Percentiles rank a stretch among this genome's conserved stretches.
phyloP scores from a whole-genome alignment of 768 basidiomycete species.

The Hemileccinum rubropunctum region DNA sequence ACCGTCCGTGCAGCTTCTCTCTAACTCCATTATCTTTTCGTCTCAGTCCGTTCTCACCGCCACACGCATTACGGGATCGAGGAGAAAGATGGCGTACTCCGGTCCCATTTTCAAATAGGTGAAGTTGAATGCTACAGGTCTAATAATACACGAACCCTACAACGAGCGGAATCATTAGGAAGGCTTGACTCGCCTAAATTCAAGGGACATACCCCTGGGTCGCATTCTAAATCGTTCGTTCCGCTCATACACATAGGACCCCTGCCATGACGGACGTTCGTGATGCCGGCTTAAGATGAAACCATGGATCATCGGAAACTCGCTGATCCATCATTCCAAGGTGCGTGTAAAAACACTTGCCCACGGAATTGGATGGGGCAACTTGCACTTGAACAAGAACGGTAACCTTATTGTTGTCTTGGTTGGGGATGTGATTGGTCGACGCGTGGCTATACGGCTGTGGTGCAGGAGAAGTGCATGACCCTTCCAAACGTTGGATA shows the following conservation, averaged over 20 bases:
- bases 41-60: too few species aligned
- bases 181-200: too few species aligned
- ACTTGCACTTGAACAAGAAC: conserved; percentile 29
- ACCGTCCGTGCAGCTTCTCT: too few species aligned
- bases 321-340: conserved; percentile 30
- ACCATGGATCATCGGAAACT: conserved; percentile 4
- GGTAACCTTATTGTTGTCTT: conserved; percentile 9
- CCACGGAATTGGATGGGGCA: conserved; percentile 22
- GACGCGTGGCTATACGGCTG: background rate
- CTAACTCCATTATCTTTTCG: too few species aligned
- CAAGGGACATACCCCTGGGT: background rate
- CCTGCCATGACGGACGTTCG: conserved; percentile 25
- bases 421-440: background rate
- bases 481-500: conserved; percentile 24
- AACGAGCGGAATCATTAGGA: too few species aligned
- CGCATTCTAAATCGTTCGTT: background rate
- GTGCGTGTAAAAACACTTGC: conserved; percentile 26
- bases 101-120: background rate
- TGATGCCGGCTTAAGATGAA: conserved; percentile 16
- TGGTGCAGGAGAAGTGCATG: background rate
- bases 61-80: too few species aligned
- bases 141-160: too few species aligned
- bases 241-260: conserved; percentile 20
- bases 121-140: background rate
- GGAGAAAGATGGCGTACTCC: too few species aligned